Conservation (phyloP, 2,329 filamentous ascomycete genomes). For the Ambrosiella beaveri region DNA sequence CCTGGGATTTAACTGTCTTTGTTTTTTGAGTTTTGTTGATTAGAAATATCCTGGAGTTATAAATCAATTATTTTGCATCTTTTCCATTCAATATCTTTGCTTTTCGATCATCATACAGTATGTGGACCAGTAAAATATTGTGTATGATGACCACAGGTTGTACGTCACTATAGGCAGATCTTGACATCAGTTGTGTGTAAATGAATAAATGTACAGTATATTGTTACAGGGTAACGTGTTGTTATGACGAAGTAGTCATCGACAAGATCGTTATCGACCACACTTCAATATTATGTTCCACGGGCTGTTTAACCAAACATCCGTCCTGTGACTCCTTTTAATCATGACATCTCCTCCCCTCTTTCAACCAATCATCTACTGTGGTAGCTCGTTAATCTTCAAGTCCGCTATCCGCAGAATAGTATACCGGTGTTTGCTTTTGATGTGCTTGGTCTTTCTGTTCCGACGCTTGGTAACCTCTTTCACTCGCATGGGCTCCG, state of each 20-base stretch:
- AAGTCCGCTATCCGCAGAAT: slow-evolving; percentile 72
- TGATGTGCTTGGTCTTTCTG: slow-evolving; percentile 54
- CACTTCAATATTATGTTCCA: background rate
- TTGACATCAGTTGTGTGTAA: background rate
- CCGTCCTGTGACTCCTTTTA: background rate
- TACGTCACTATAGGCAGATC: background rate
- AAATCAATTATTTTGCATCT: too few species aligned
- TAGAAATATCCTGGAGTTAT: too few species aligned
- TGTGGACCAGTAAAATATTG: background rate
- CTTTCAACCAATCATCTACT: background rate
- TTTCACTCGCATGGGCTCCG: slow-evolving; percentile 59
- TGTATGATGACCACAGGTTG: background rate
- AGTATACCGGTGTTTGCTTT: slow-evolving; percentile 84
- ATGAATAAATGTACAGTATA: slow-evolving; percentile 9
- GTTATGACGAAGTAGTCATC: background rate
- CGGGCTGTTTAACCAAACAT: background rate
- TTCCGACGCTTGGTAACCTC: slow-evolving; percentile 69
- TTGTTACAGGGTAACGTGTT: slow-evolving; percentile 7
- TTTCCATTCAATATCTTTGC: too few species aligned
- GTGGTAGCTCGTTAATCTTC: slow-evolving; percentile 32
- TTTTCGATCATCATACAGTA: background rate
- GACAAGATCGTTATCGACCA: too few species aligned
- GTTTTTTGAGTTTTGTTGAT: too few species aligned
- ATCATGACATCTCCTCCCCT: background rate
- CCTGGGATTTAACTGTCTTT: background rate